Percentiles rank a stretch among this genome's conserved stretches.
Evolutionary conservation across 1,284 basidiomycete species (phyloP).

Genomic region (Leccinum fallax): DNA sequence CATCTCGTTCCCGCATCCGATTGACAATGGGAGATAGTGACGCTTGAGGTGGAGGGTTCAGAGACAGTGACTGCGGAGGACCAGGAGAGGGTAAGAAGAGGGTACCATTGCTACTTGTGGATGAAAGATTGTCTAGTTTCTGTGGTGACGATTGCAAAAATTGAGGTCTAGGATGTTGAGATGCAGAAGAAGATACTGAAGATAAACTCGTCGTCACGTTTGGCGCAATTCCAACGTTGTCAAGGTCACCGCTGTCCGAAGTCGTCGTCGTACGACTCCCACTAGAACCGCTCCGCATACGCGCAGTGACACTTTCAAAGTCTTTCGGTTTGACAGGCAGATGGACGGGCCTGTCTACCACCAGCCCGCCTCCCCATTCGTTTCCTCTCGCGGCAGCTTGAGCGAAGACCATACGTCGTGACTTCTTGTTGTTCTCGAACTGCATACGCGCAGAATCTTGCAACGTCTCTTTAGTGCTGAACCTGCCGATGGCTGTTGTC

Average conservation of each 20-base stretch:
- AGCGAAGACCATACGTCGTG: constrained; percentile 63
- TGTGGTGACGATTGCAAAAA: constrained; percentile 45
- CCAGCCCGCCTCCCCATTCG: constrained; percentile 52
- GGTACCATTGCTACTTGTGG: constrained; percentile 47
- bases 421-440: constrained; percentile 76
- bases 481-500: constrained; percentile 40
- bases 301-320: constrained; percentile 38
- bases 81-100: constrained; percentile 48
- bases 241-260: constrained; percentile 70
- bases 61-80: constrained; percentile 40
- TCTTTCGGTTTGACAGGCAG: constrained; percentile 45
- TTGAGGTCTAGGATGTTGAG: constrained; percentile 53
- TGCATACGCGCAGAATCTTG: constrained; percentile 76
- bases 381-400: constrained; percentile 66
- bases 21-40: constrained; percentile 72
- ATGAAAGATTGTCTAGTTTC: constrained; percentile 35
- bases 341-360: constrained; percentile 42
- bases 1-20: constrained; percentile 78
- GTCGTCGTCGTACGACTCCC: constrained; percentile 74
- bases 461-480: constrained; percentile 70
- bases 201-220: constrained; percentile 47
- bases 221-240: constrained; percentile 45
- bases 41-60: constrained; percentile 38
- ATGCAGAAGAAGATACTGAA: constrained; percentile 47
- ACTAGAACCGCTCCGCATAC: constrained; percentile 79